Evolutionary conservation across 2,329 filamentous ascomycete genomes (phyloP).

Genomic region (Ceratocystis alfenasii): DNA sequence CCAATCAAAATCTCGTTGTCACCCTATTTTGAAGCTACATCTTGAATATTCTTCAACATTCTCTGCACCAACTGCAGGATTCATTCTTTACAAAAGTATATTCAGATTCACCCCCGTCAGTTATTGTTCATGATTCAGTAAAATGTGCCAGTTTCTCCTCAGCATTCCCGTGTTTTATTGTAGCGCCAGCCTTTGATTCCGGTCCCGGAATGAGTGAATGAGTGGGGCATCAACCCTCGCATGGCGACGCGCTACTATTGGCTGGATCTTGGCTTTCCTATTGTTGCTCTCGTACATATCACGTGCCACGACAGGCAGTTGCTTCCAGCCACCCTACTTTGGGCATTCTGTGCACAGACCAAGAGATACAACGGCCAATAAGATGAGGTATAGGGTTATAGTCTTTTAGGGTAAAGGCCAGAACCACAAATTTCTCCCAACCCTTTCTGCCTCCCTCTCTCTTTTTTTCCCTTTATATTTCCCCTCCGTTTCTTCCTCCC

Average conservation of each 20-base stretch:
- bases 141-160: not conserved
- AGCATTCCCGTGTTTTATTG: not conserved
- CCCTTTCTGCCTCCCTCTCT: constrained; percentile 21
- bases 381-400: constrained; percentile 12
- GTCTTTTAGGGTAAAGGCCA: constrained; percentile 20
- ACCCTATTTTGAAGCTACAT: too few species aligned
- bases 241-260: constrained; percentile 14
- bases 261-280: not conserved
- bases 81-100: too few species aligned
- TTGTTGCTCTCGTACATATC: constrained; percentile 1
- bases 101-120: not conserved
- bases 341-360: not conserved
- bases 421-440: constrained; percentile 20
- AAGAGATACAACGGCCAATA: not conserved
- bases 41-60: too few species aligned
- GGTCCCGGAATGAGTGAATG: constrained; percentile 12
- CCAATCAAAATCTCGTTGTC: too few species aligned
- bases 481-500: not conserved
- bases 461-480: constrained; percentile 15
- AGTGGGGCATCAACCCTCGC: constrained; percentile 17
- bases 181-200: constrained; percentile 16
- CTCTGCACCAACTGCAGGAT: too few species aligned
- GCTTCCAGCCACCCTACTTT: constrained; percentile 13
- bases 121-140: too few species aligned
- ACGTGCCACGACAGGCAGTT: constrained; percentile 11